A percentile compares a stretch with the other conserved stretches of the same genome.
These are phyloP conservation scores for Elsinoe perseae DNA, from an alignment of 2,329 filamentous ascomycete genomes.

Conservation along the genomic window DNA sequence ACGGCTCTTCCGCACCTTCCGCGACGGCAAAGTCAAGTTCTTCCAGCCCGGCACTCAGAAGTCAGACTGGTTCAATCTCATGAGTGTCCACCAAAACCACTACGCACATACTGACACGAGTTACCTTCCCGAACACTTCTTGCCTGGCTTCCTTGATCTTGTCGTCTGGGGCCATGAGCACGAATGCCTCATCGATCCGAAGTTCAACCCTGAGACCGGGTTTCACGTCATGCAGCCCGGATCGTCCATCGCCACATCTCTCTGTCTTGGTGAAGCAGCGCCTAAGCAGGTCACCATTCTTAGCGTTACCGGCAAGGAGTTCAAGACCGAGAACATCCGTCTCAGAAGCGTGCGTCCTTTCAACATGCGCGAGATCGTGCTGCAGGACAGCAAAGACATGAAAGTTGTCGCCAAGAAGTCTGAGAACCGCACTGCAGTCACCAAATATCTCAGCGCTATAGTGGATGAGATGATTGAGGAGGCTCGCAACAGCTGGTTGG, in stretches of 20 bases:
- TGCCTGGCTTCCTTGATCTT: constrained; percentile 84
- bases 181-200: constrained; percentile 84
- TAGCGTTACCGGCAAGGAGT: constrained; percentile 73
- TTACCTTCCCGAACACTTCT: constrained; percentile 88
- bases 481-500: constrained; percentile 72
- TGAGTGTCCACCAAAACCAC: constrained; percentile 95
- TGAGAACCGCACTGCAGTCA: constrained; percentile 76
- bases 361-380: constrained; percentile 71
- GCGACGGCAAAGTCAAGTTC: constrained; percentile 90
- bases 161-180: constrained; percentile 98
- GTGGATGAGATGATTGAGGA: constrained; percentile 83
- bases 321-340: constrained; percentile 69
- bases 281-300: constrained; percentile 85
- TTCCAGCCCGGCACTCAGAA: constrained; percentile 74
- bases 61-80: constrained; percentile 89
- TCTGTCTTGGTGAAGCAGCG: constrained; percentile 82
- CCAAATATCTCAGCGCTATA: constrained; percentile 63
- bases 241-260: constrained; percentile 88
- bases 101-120: constrained; percentile 83
- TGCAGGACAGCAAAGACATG: constrained; percentile 68
- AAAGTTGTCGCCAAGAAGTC: constrained; percentile 70
- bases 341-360: constrained; percentile 88
- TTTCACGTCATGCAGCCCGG: constrained; percentile 98
- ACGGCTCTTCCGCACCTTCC: constrained; percentile 84
- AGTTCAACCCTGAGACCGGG: constrained; percentile 72